Base-by-base conservation (phyloP, 2,329 filamentous ascomycete species). In the Sporothrix dimorphospora region DNA sequence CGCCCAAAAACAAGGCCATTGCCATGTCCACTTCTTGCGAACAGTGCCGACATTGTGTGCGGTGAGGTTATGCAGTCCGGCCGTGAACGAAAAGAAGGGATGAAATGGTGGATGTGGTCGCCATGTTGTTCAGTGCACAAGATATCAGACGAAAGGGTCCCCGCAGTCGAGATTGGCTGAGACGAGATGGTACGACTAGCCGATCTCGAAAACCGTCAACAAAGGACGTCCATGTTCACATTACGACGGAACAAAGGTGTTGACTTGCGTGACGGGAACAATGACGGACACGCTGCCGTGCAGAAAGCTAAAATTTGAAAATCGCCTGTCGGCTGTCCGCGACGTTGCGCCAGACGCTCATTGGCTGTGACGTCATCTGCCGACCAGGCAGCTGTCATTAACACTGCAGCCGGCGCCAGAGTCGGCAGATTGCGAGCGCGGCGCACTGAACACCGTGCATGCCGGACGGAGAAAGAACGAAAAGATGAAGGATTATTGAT, bases 281-380 rank as follows among this genome's bases (percentile, higher is more conserved):
- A 67, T 40, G 16, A 6, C 16, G 19, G 45, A 6, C 45, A 27
- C 65, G 65, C 45, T 38, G 19, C 21, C 45, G 4, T 67, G 45
- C 45, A 38, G 42, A n/a, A n/a, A n/a, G 6, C 19, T 16, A 19
- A 19, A 27, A 24, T 42, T n/a, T 14, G 21, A 27, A 8, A 16
- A 42, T 27, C 9, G 9, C 9, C 3, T 0, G 38, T 5, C 11
- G 59, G 21, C 21, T 27, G 59, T 4, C 14, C 45, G 49, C 21
- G 49, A 55, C 9, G 34, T 49, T 49, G 27, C 45, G 19, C n/a
- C 45, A 21, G 59, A 21, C 27, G 70, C 63, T 53, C 21, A 72
- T 72, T 72, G 71, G 71, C 19, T 63, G 53, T 72, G 71, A 72
- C 71, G 71, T 72, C 71, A 72, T 69, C 71, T 38, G 14, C 38